These are phyloP conservation scores for Exophiala viscosa DNA, from an alignment of 2,329 filamentous ascomycete genomes.

Conservation along the genomic window DNA sequence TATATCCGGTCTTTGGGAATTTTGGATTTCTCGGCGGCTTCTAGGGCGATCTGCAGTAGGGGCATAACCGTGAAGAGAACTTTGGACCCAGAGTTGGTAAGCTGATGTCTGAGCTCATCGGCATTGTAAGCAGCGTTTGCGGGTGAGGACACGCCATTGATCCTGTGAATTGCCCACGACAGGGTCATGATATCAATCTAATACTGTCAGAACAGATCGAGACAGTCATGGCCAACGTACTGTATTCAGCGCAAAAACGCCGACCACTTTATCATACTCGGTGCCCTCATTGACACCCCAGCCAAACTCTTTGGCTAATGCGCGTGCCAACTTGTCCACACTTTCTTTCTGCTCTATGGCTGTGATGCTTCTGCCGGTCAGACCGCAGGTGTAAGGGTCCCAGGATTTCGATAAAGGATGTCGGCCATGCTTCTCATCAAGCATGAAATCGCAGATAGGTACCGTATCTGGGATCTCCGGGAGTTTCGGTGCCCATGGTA, in stretches of 20 bases:
- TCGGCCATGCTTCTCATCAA: conserved; percentile 67
- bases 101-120: conserved; percentile 66
- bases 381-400: conserved; percentile 72
- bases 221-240: conserved; percentile 44
- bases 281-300: conserved; percentile 67
- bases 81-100: conserved; percentile 64
- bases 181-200: conserved; percentile 72
- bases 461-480: conserved; percentile 67
- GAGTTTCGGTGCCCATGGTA: conserved; percentile 38
- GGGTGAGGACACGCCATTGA: conserved; percentile 68
- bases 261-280: conserved; percentile 78
- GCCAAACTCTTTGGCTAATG: conserved; percentile 65
- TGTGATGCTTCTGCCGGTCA: conserved; percentile 66
- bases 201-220: not conserved
- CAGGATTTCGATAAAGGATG: conserved; percentile 59
- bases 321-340: conserved; percentile 64
- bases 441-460: conserved; percentile 72
- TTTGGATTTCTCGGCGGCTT: conserved; percentile 61
- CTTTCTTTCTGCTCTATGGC: conserved; percentile 61
- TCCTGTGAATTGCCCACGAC: conserved; percentile 67
- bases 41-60: conserved; percentile 60
- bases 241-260: conserved; percentile 75
- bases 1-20: conserved; percentile 65
- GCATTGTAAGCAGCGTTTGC: conserved; percentile 72
- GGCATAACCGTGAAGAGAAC: conserved; percentile 68